These are phyloP conservation scores for Lactarius sanguifluus DNA, from an alignment of 768 basidiomycete species.

Conservation along the genomic window DNA sequence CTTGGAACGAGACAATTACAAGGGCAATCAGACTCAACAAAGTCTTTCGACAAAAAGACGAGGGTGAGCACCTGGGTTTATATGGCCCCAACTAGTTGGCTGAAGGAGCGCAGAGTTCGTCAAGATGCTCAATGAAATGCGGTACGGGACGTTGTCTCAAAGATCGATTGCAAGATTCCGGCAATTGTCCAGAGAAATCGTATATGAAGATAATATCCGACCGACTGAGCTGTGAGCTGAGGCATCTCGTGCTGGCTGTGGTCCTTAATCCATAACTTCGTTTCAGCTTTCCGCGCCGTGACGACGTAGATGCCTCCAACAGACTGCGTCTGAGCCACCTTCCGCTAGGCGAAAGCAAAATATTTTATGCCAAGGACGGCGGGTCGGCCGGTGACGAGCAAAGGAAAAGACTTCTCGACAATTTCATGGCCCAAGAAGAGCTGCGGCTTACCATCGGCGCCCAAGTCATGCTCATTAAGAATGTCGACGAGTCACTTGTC, in stretches of 20 bases:
- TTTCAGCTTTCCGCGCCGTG: conserved; percentile 81
- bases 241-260: not conserved
- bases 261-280: not conserved
- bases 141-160: conserved; percentile 71
- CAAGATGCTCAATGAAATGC: conserved; percentile 98
- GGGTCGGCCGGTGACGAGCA: conserved; percentile 55
- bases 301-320: conserved; percentile 91
- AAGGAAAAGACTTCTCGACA: conserved; percentile 75
- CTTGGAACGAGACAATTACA: conserved; percentile 72
- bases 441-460: conserved; percentile 76
- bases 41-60: conserved; percentile 93
- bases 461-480: conserved; percentile 97
- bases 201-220: conserved; percentile 76
- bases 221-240: conserved; percentile 83
- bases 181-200: conserved; percentile 63
- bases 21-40: conserved; percentile 91
- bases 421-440: conserved; percentile 81
- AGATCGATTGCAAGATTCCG: conserved; percentile 72
- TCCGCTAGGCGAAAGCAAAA: conserved; percentile 45
- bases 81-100: conserved; percentile 14
- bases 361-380: conserved; percentile 61
- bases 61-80: conserved; percentile 50
- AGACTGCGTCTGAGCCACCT: conserved; percentile 61
- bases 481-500: conserved; percentile 84
- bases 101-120: conserved; percentile 65